Conservation (phyloP, 2,329 filamentous ascomycete species). For the Ophiostoma piceae region DNA sequence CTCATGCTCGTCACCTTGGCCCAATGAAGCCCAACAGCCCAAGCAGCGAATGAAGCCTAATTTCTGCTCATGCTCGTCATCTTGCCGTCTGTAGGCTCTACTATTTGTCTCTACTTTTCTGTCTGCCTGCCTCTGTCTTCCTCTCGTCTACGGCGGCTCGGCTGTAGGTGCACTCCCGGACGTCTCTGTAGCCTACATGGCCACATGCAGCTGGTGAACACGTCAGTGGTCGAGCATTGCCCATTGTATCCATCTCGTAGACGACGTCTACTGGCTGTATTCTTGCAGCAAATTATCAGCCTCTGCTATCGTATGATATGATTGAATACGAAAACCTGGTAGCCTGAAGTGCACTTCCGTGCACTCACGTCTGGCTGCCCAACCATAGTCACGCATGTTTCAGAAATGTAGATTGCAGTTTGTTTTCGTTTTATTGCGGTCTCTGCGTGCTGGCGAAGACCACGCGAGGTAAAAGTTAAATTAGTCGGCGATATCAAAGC, state of each 20-base stretch:
- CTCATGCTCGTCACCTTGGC: not conserved
- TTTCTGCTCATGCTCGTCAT: constrained; percentile 3
- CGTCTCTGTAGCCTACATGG: constrained; percentile 3
- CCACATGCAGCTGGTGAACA: constrained; percentile 10
- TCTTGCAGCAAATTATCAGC: not conserved
- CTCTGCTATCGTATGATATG: constrained; percentile 3
- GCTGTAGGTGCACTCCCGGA: not conserved
- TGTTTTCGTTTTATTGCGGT: not conserved
- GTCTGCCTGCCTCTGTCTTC: not conserved
- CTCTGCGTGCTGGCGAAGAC: not conserved
- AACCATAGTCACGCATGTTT: constrained; percentile 5
- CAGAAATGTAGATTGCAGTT: not conserved
- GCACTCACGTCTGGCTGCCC: not conserved
- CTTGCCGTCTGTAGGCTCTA: not conserved
- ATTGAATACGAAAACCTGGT: not conserved
- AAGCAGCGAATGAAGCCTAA: not conserved
- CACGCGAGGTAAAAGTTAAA: not conserved
- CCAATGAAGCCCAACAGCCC: constrained; percentile 1
- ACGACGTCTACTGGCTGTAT: not conserved
- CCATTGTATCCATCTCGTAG: not conserved
- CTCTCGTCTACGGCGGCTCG: not conserved
- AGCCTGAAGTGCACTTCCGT: not conserved
- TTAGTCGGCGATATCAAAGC: not conserved
- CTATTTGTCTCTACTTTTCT: not conserved
- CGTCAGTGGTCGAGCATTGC: constrained; percentile 4